A percentile compares a stretch with the other conserved stretches of the same genome.
Evolutionary conservation across 164 flowering plant genomes (phyloP).

Genomic region (Berberis vulgaris): DNA sequence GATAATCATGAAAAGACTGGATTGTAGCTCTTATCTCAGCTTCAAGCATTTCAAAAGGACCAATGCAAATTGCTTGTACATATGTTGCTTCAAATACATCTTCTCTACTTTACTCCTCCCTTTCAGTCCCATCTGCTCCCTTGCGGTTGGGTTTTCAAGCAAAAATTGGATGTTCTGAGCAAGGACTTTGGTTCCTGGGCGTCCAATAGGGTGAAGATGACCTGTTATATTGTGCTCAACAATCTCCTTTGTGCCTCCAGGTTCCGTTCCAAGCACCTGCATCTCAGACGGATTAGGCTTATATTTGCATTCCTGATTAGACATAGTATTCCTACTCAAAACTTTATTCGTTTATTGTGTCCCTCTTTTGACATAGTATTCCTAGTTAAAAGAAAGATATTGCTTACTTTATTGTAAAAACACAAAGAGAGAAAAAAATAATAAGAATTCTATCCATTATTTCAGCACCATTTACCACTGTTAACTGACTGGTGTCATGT

Average conservation of each 20-base stretch:
- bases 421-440: too few species aligned
- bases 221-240: conserved; percentile 86
- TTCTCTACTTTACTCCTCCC: conserved; percentile 74
- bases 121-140: conserved; percentile 58
- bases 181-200: conserved; percentile 49
- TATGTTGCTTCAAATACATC: conserved; percentile 78
- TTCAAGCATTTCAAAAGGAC: conserved; percentile 74
- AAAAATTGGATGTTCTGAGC: conserved; percentile 54
- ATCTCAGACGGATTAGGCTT: conserved; percentile 4
- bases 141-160: conserved; percentile 51
- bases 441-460: too few species aligned
- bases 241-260: conserved; percentile 90
- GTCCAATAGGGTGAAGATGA: conserved; percentile 82
- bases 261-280: conserved; percentile 95
- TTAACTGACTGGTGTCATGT: too few species aligned
- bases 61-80: conserved; percentile 61
- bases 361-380: too few species aligned
- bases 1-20: not conserved
- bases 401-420: too few species aligned
- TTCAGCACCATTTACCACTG: too few species aligned
- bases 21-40: conserved; percentile 30
- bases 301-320: too few species aligned
- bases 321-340: too few species aligned
- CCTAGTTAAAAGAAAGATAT: too few species aligned
- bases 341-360: too few species aligned